Conservation (phyloP, 345 rosid genomes). For the Lenwebbia sp. region DNA sequence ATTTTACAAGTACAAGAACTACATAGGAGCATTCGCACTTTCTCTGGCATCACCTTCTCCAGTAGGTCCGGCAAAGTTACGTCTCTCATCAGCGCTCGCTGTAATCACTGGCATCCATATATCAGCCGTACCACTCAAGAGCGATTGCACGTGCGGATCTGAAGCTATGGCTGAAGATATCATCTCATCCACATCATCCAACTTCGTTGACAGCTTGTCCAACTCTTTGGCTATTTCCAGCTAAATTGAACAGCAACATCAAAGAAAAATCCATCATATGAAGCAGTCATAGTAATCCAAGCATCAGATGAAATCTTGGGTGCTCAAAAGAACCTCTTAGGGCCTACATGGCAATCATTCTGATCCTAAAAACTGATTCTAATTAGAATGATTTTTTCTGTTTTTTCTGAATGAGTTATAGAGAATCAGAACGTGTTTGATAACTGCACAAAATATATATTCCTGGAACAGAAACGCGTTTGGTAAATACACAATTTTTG, state of each 20-base stretch:
- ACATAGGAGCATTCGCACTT: background rate
- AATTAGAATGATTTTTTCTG: too few species aligned
- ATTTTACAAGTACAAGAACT: background rate
- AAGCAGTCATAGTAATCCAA: background rate
- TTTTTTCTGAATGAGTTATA: too few species aligned
- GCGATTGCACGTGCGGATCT: conserved; percentile 67
- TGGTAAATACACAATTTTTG: too few species aligned
- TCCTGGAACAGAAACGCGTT: too few species aligned
- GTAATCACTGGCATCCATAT: conserved; percentile 87
- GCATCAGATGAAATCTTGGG: background rate
- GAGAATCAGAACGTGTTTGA: too few species aligned
- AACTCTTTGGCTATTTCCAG: conserved; percentile 71
- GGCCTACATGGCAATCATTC: too few species aligned
- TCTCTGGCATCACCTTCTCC: conserved; percentile 6
- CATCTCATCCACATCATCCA: conserved; percentile 80
- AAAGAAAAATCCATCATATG: background rate
- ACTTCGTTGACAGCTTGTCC: conserved; percentile 70
- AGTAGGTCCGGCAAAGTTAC: conserved; percentile 37
- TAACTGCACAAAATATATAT: too few species aligned
- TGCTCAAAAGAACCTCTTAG: background rate
- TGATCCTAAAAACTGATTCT: too few species aligned
- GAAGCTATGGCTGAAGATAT: conserved; percentile 56
- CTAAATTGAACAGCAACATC: conserved; percentile 7
- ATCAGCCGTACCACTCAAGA: conserved; percentile 69
- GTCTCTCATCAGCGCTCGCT: conserved; percentile 60